Conservation (phyloP, 768 basidiomycete genomes). For the Trametes meyenii region DNA sequence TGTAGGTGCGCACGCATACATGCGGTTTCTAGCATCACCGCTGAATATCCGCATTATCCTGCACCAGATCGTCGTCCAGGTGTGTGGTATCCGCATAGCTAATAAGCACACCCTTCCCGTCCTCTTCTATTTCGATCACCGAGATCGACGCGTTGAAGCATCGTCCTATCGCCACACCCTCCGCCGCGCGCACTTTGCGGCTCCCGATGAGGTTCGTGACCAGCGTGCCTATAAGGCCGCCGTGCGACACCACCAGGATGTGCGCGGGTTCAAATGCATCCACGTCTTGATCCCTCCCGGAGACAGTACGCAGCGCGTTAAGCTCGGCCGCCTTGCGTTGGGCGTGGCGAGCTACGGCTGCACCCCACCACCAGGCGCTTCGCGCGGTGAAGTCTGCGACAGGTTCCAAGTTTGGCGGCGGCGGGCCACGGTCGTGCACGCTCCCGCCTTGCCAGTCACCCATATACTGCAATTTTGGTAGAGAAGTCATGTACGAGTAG, state of each 20-base stretch:
- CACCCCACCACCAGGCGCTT: slow-evolving; percentile 65
- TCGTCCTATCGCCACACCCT: slow-evolving; percentile 35
- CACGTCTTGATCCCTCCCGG: background rate
- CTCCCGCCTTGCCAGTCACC: slow-evolving; percentile 61
- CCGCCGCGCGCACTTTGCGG: slow-evolving; percentile 40
- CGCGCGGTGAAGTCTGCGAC: slow-evolving; percentile 47
- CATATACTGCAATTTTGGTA: slow-evolving; percentile 50
- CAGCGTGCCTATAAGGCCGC: slow-evolving; percentile 61
- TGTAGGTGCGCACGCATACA: background rate
- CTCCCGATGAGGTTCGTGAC: slow-evolving; percentile 50
- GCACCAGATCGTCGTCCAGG: slow-evolving; percentile 43
- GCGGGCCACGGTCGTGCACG: slow-evolving; percentile 16
- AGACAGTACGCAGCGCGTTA: background rate
- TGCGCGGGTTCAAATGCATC: slow-evolving; percentile 34
- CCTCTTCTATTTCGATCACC: slow-evolving; percentile 53
- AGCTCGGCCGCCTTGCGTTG: slow-evolving; percentile 10
- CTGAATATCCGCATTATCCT: slow-evolving; percentile 55
- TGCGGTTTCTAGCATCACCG: slow-evolving; percentile 2
- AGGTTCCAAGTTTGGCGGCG: slow-evolving; percentile 39
- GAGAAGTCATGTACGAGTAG: background rate
- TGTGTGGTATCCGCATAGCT: slow-evolving; percentile 61
- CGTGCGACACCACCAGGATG: slow-evolving; percentile 68
- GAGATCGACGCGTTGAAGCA: slow-evolving; percentile 62
- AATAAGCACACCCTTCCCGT: slow-evolving; percentile 45
- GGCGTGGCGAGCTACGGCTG: slow-evolving; percentile 41